Conservation (phyloP, 768 basidiomycete species). For the Tricholoma terreum region DNA sequence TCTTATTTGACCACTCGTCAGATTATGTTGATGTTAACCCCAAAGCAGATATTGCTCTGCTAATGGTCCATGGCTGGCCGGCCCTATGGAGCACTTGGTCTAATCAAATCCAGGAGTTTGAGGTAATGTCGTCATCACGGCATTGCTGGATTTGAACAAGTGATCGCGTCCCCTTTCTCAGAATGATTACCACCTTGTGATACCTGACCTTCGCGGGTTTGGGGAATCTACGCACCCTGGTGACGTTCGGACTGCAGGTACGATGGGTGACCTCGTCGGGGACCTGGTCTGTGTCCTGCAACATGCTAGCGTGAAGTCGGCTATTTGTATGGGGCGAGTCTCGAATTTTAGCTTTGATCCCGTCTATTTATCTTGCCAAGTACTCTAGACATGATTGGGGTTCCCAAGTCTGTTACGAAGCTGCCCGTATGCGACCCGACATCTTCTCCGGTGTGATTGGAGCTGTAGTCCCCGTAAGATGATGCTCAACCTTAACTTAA, state of each 20-base stretch:
- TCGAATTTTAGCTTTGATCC: neutral
- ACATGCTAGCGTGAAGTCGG: conserved; percentile 44
- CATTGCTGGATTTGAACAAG: neutral
- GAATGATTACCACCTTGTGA: conserved; percentile 60
- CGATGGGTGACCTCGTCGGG: conserved; percentile 55
- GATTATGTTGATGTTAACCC: conserved; percentile 68
- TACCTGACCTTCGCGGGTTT: conserved; percentile 68
- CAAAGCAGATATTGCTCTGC: conserved; percentile 43
- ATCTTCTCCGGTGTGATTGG: conserved; percentile 58
- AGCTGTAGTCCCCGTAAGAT: conserved; percentile 54
- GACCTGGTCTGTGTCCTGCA: conserved; percentile 65
- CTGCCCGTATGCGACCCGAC: conserved; percentile 65
- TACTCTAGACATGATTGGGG: conserved; percentile 72
- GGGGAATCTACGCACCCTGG: conserved; percentile 64
- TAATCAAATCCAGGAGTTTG: conserved; percentile 64
- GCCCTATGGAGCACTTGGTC: conserved; percentile 75
- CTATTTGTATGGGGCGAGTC: conserved; percentile 61
- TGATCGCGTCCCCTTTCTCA: conserved; percentile 18
- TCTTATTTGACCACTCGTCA: conserved; percentile 21
- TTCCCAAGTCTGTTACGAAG: conserved; percentile 62
- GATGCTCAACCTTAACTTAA: neutral
- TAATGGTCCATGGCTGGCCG: conserved; percentile 82
- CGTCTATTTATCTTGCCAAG: neutral
- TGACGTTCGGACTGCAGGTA: conserved; percentile 56
- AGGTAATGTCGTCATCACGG: conserved; percentile 34